phyloP scores from a whole-genome alignment of 2,329 filamentous ascomycete genomes.

The Hypocrella siamensis region DNA sequence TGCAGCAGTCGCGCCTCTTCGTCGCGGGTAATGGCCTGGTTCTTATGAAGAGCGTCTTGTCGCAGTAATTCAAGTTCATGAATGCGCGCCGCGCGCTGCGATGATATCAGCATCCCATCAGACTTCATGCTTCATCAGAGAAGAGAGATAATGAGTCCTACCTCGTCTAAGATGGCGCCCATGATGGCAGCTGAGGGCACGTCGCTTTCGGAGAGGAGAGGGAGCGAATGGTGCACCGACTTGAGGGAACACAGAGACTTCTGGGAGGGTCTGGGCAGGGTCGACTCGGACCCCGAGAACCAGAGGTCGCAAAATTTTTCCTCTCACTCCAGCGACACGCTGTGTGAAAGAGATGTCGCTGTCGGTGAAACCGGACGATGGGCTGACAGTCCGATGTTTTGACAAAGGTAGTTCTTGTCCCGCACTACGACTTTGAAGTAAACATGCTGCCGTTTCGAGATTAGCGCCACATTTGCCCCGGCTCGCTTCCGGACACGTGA shows the following conservation, averaged over 20 bases:
- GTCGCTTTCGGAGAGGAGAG: not conserved
- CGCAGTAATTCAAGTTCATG: slow-evolving; percentile 55
- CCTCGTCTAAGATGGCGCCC: slow-evolving; percentile 13
- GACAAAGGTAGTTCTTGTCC: slow-evolving; percentile 5
- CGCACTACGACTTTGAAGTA: slow-evolving; percentile 7
- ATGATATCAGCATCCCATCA: slow-evolving; percentile 4
- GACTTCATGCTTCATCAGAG: not conserved
- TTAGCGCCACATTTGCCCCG: slow-evolving; percentile 6
- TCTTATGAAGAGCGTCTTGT: slow-evolving; percentile 45
- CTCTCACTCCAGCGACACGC: no score
- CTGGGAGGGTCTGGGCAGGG: no score
- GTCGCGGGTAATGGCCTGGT: slow-evolving; percentile 54
- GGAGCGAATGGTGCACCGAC: not conserved
- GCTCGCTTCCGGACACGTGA: not conserved
- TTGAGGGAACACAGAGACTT: no score
- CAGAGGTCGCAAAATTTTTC: no score
- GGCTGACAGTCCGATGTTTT: slow-evolving; percentile 14
- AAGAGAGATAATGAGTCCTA: slow-evolving; percentile 3
- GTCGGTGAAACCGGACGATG: not conserved
- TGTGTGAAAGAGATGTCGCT: not conserved
- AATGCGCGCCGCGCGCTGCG: slow-evolving; percentile 27
- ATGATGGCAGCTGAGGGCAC: slow-evolving; percentile 7
- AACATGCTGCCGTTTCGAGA: slow-evolving; percentile 14
- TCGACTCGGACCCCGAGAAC: no score
- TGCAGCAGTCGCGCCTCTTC: slow-evolving; percentile 59